These are phyloP conservation scores for Ammopiptanthus mongolicus DNA, from an alignment of 306 rosid species.

Conservation along the genomic window DNA sequence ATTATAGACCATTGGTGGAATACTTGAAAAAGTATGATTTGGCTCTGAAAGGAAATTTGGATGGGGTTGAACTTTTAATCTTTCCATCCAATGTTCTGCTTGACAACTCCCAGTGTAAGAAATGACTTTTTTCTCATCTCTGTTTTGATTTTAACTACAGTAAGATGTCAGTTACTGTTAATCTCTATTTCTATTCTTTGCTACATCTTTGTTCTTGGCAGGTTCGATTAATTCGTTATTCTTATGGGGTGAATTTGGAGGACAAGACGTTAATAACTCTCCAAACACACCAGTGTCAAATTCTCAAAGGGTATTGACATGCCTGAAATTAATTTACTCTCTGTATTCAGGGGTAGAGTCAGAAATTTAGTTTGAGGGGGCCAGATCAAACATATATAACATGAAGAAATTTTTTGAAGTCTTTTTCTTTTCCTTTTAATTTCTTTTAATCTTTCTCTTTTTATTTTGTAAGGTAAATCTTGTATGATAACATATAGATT, in stretches of 20 bases:
- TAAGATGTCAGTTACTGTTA: neutral
- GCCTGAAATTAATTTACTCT: neutral
- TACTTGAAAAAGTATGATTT: constrained; percentile 22
- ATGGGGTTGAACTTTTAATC: constrained; percentile 25
- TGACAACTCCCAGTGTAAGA: neutral
- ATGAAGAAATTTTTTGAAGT: too few species aligned
- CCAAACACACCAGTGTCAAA: neutral
- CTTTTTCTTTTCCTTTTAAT: too few species aligned
- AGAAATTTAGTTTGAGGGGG: too few species aligned
- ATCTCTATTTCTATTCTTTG: neutral
- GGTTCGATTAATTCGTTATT: neutral
- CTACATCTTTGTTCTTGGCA: neutral
- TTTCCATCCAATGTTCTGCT: constrained; percentile 29
- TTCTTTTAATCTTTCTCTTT: too few species aligned
- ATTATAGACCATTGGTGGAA: constrained; percentile 20
- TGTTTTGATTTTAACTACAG: neutral
- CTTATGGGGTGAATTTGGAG: constrained; percentile 16
- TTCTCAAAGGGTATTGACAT: neutral
- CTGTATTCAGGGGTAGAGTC: too few species aligned
- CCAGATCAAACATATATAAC: too few species aligned
- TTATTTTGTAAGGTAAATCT: too few species aligned
- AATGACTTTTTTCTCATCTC: neutral
- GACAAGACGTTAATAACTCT: neutral
- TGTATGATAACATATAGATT: too few species aligned
- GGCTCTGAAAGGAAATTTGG: constrained; percentile 28